Conservation (phyloP, 305 asterid genomes). For the Solanum hybrid region DNA sequence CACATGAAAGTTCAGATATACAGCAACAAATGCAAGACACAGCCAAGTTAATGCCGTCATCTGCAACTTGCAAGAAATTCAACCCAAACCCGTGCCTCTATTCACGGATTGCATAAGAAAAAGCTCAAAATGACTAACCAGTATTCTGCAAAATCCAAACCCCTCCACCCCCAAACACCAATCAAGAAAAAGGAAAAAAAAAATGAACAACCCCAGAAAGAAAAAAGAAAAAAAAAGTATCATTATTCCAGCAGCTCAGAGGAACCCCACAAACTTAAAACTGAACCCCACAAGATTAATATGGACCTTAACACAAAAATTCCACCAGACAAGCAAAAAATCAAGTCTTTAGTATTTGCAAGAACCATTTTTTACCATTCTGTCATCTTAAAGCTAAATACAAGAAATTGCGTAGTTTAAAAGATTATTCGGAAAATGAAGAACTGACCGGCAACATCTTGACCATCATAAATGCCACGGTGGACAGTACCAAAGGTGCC, state of each 20-base stretch:
- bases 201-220: background rate
- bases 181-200: background rate
- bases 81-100: constrained; percentile 60
- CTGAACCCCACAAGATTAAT: background rate
- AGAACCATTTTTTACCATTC: background rate
- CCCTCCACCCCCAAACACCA: background rate
- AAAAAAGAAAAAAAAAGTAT: background rate
- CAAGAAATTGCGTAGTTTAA: background rate
- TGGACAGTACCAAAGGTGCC: constrained; percentile 87
- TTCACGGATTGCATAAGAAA: constrained; percentile 69
- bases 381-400: background rate
- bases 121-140: constrained; percentile 13
- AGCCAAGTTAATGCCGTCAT: constrained; percentile 41
- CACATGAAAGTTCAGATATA: constrained; percentile 65
- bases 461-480: constrained; percentile 77
- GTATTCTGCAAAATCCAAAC: background rate
- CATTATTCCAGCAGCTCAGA: background rate
- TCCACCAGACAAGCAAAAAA: background rate
- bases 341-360: background rate
- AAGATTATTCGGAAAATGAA: background rate
- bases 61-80: constrained; percentile 19
- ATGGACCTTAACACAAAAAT: background rate
- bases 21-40: constrained; percentile 9
- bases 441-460: constrained; percentile 73
- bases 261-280: background rate